A percentile compares a stretch with the other conserved stretches of the same genome.
Evolutionary conservation across 768 basidiomycete species (phyloP).

Genomic region (Gloeophyllum trabeum): DNA sequence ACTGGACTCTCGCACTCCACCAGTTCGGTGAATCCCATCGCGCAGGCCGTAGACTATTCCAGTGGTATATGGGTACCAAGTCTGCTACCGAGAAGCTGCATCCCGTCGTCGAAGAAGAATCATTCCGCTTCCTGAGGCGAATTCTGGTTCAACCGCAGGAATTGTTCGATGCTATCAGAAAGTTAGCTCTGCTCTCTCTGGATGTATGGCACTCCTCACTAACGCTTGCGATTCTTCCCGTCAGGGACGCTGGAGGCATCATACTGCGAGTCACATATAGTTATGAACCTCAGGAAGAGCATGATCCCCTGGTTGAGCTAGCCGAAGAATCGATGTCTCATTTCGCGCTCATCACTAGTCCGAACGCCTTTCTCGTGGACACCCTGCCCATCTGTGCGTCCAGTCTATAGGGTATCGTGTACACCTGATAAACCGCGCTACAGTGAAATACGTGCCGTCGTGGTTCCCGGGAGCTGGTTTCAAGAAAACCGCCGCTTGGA

Average conservation of each 20-base stretch:
- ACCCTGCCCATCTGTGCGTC: neutral
- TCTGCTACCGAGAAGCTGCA: neutral
- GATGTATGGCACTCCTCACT: too few species aligned
- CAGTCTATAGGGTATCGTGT: neutral
- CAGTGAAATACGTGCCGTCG: slow-evolving; percentile 3
- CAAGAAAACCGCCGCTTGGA: neutral
- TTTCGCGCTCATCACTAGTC: slow-evolving; percentile 10
- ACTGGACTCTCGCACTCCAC: neutral
- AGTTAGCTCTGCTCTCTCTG: too few species aligned
- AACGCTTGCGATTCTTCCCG: too few species aligned
- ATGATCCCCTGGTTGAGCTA: slow-evolving; percentile 14
- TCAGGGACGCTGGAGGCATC: too few species aligned
- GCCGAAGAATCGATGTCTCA: slow-evolving; percentile 15
- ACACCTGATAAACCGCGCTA: neutral
- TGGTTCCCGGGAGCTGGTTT: slow-evolving; percentile 3
- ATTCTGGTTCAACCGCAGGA: neutral
- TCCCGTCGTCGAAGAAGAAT: slow-evolving; percentile 1
- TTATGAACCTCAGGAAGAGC: slow-evolving; percentile 11
- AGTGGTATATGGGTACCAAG: neutral
- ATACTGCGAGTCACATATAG: neutral
- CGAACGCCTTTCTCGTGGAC: slow-evolving; percentile 19
- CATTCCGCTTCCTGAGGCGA: slow-evolving; percentile 6
- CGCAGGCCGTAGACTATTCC: neutral
- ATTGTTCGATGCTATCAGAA: too few species aligned
- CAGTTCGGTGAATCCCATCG: neutral